Evolutionary conservation across 169 alveolate species (phyloP).

Genomic region (Eimeria praecox): DNA sequence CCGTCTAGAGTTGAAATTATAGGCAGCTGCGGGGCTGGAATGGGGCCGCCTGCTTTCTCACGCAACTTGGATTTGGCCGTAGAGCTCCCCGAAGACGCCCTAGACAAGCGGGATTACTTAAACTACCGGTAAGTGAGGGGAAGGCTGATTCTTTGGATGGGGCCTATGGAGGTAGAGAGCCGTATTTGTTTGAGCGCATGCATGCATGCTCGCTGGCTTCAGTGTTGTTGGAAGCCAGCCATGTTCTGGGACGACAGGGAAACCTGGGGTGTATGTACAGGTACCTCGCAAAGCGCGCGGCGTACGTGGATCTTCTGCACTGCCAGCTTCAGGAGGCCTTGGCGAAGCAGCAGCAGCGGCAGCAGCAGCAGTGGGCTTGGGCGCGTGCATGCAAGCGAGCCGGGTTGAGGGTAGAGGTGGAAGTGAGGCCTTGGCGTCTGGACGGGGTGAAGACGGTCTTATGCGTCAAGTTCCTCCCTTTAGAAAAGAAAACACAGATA

Average conservation of each 20-base stretch:
- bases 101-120: constrained; percentile 44
- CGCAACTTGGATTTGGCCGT: constrained; percentile 65
- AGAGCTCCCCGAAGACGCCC: constrained; percentile 43
- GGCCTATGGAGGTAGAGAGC: neutral
- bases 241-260: neutral
- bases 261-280: constrained; percentile 33
- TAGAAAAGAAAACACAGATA: neutral
- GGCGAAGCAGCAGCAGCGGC: constrained; percentile 42
- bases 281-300: constrained; percentile 76
- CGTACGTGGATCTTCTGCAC: constrained; percentile 42
- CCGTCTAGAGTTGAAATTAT: constrained; percentile 34
- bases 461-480: constrained; percentile 41
- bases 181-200: neutral
- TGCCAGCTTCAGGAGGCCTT: constrained; percentile 41
- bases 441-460: constrained; percentile 44
- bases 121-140: constrained; percentile 51
- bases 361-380: constrained; percentile 50
- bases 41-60: constrained; percentile 44
- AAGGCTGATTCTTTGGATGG: neutral
- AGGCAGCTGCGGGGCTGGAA: constrained; percentile 62
- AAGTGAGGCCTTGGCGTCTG: constrained; percentile 66
- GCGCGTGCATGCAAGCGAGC: constrained; percentile 7
- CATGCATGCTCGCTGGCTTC: neutral
- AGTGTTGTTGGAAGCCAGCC: neutral
- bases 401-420: constrained; percentile 53